Percentiles rank a stretch among this genome's conserved stretches.
phyloP scores from a whole-genome alignment of 805 yeast species.

The Hanseniaspora lindneri region DNA sequence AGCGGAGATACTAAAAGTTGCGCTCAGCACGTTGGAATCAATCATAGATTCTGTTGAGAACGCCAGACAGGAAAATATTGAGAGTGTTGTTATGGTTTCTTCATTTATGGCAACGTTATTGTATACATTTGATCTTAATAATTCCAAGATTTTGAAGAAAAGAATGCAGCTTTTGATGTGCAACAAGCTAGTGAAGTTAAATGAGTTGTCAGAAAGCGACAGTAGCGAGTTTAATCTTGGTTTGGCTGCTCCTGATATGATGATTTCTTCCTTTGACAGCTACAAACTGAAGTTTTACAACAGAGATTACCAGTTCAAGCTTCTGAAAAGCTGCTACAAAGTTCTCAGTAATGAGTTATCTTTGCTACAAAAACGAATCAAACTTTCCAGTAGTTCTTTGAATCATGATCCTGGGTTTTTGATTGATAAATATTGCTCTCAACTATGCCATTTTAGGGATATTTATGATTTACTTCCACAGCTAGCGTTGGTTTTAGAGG shows the following conservation, averaged over 20 bases:
- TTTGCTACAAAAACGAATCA: background rate
- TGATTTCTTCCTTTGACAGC: constrained; percentile 16
- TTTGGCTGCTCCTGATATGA: constrained; percentile 19
- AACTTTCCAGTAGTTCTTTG: background rate
- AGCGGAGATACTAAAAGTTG: background rate
- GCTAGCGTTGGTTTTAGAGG: constrained; percentile 3
- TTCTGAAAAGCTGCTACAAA: constrained; percentile 17
- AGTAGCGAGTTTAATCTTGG: constrained; percentile 9
- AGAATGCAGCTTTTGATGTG: constrained; percentile 30
- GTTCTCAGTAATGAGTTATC: background rate
- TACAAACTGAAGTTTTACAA: constrained; percentile 23
- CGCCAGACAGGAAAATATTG: constrained; percentile 18
- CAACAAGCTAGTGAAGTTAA: constrained; percentile 23
- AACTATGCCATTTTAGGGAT: background rate
- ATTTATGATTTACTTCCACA: background rate
- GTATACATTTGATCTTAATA: constrained; percentile 8
- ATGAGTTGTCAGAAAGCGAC: constrained; percentile 19
- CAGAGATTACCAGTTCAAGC: constrained; percentile 23
- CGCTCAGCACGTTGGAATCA: background rate
- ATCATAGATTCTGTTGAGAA: constrained; percentile 24
- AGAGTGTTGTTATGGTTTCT: constrained; percentile 6
- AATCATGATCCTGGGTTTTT: background rate
- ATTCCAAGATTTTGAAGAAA: constrained; percentile 26
- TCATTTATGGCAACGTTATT: constrained; percentile 4
- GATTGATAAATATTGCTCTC: background rate